These are phyloP conservation scores for Cladosporium cucumerinum DNA, from an alignment of 2,329 filamentous ascomycete species.

Conservation along the genomic window DNA sequence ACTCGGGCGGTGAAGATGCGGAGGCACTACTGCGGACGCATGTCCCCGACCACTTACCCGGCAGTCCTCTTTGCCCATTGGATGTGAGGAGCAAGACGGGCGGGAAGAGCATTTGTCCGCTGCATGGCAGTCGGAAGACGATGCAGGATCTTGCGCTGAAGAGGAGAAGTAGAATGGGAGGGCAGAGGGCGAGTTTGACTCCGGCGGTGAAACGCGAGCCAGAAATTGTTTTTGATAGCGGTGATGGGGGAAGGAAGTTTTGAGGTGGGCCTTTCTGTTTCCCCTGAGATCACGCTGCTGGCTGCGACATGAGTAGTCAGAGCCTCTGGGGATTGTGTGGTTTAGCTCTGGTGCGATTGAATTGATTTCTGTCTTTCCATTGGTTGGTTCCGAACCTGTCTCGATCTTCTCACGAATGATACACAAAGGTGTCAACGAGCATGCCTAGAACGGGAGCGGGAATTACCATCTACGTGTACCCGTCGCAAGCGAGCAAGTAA, in stretches of 20 bases:
- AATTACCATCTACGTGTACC: background rate
- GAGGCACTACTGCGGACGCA: conserved; percentile 34
- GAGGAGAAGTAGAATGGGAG: conserved; percentile 2
- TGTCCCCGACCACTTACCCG: conserved; percentile 44
- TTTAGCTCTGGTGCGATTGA: background rate
- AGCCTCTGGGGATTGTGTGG: background rate
- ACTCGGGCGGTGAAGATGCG: conserved; percentile 25
- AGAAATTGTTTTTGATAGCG: conserved; percentile 21
- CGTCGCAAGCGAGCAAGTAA: background rate
- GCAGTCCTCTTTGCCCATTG: conserved; percentile 42
- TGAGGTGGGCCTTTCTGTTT: background rate
- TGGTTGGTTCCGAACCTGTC: background rate
- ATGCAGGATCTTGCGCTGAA: conserved; percentile 2
- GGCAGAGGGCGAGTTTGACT: conserved; percentile 6
- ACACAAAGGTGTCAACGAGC: background rate
- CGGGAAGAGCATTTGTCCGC: conserved; percentile 38
- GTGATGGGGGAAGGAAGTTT: conserved; percentile 3
- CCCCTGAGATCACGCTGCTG: background rate
- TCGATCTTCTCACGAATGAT: background rate
- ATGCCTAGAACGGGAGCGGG: background rate
- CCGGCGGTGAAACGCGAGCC: conserved; percentile 13
- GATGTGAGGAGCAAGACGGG: conserved; percentile 36
- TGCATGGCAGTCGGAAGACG: conserved; percentile 35
- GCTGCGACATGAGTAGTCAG: background rate
- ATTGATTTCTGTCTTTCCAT: background rate